Evolutionary conservation across 2,329 filamentous ascomycete genomes (phyloP).

Genomic region (Colletotrichum cereale): DNA sequence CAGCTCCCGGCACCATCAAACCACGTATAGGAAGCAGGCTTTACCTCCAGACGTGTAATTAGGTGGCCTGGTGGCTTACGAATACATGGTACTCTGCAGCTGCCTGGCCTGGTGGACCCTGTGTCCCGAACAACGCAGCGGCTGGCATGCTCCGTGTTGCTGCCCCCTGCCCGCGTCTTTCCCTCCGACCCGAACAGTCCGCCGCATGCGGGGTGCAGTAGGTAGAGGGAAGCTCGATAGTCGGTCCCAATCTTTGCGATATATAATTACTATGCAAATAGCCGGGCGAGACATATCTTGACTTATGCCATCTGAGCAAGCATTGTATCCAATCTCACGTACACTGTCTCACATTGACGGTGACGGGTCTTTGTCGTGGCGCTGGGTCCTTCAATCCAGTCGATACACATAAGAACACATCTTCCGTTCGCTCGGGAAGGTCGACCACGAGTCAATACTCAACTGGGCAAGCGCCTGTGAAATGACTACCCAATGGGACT

Average conservation of each 20-base stretch:
- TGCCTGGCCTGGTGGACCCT: slow-evolving; percentile 27
- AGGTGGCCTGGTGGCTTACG: neutral
- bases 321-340: neutral
- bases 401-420: neutral
- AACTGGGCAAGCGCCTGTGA: neutral
- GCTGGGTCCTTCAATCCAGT: neutral
- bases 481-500: neutral
- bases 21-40: neutral
- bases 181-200: slow-evolving; percentile 8
- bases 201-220: neutral
- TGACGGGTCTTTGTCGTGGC: neutral
- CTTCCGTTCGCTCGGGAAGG: no score
- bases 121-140: slow-evolving; percentile 36
- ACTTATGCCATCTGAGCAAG: neutral
- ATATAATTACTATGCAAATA: neutral
- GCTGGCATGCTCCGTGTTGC: slow-evolving; percentile 29
- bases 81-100: neutral
- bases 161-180: neutral
- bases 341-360: neutral
- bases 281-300: neutral
- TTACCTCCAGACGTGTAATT: neutral
- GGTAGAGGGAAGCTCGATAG: neutral
- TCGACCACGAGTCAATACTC: neutral
- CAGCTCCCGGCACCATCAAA: neutral
- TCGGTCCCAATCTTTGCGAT: slow-evolving; percentile 2